phyloP scores from a whole-genome alignment of 495 filamentous ascomycete genomes.

The Podospora conica region DNA sequence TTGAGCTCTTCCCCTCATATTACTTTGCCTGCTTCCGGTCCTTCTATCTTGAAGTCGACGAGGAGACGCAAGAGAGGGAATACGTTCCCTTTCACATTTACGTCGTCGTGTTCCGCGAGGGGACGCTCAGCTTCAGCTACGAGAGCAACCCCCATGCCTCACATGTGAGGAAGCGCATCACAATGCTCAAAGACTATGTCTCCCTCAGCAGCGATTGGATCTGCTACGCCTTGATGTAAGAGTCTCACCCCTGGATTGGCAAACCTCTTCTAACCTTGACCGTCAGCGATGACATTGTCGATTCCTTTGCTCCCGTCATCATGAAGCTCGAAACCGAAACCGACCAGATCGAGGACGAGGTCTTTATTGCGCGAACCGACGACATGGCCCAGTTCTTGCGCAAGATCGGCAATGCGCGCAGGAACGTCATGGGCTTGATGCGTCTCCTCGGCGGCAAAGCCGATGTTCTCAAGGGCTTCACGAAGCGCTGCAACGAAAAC shows the following conservation, averaged over 20 bases:
- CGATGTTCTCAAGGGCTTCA: conserved; percentile 93
- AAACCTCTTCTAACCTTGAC: conserved; percentile 19
- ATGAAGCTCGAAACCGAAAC: conserved; percentile 79
- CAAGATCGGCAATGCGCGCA: conserved; percentile 81
- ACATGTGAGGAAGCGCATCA: conserved; percentile 86
- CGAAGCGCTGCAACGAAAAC: conserved; percentile 95
- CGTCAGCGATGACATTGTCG: conserved; percentile 86
- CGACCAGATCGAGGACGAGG: conserved; percentile 88
- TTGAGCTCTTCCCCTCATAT: conserved; percentile 93
- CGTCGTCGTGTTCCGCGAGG: conserved; percentile 93
- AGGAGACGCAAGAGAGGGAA: conserved; percentile 70
- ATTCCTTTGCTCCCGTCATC: conserved; percentile 87
- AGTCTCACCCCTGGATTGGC: conserved; percentile 3
- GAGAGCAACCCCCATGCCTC: conserved; percentile 73
- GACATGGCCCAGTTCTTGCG: conserved; percentile 82
- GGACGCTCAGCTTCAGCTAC: conserved; percentile 90
- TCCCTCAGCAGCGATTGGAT: conserved; percentile 94
- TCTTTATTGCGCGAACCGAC: conserved; percentile 82
- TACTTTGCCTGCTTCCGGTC: conserved; percentile 97
- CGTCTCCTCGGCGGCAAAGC: conserved; percentile 92
- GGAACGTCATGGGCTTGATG: conserved; percentile 90
- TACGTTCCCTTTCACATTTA: conserved; percentile 93
- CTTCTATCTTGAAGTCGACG: conserved; percentile 58
- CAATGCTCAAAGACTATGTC: conserved; percentile 87
- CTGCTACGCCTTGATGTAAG: conserved; percentile 95